Evolutionary conservation across 139 green algal genomes (phyloP), one percentile per base, ranked within the genome.

Genomic region (Bryopsis sp.): DNA sequence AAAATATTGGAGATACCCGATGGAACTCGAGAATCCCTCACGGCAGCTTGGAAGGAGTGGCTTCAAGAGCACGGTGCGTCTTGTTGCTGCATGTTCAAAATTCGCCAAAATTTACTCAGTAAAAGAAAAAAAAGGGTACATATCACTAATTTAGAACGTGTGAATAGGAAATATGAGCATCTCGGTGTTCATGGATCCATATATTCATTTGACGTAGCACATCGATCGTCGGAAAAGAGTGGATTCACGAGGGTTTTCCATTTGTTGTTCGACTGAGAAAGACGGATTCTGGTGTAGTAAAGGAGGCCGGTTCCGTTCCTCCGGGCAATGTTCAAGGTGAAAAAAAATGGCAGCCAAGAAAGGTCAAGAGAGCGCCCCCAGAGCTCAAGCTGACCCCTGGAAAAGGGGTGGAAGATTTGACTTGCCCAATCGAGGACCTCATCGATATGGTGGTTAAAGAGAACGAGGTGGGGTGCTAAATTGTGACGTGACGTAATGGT

Each of bases 311-410:
- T 3, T 43, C 43, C 6, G 76, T 95, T 5, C 90, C 90, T 0
- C 84, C 88, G 0, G 90, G 90, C 63, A 96, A 96, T 75, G 78
- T 75, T 2, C 78, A 79, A 7, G 85, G 78, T 24, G 80, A 90
- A 67, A 85, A 82, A 7, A 75, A 78, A 57, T 95, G 87, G 84
- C 74, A 87, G 65, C 67, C 74, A 4, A 74, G 79, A 26, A 74
- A 47, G 15, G 74, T 50, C 43, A 74, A 63, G 38, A 50, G 64
- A 6, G 63, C 78, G 22, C 86, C 82, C 72, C 76, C 86, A 1
- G 90, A 96, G 72, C 84, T 96, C 29, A 76, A 76, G 47, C 79
- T 94, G 1, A 95, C 87, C 11, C 78, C 86, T 1, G 89, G 87
- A 64, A 94, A 92, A 75, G 81, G 82, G 64, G 78, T 92, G 39